Percentiles rank a stretch among this genome's conserved stretches.
phyloP scores from a whole-genome alignment of 139 green algal species.

The Coccomyxa sp. region DNA sequence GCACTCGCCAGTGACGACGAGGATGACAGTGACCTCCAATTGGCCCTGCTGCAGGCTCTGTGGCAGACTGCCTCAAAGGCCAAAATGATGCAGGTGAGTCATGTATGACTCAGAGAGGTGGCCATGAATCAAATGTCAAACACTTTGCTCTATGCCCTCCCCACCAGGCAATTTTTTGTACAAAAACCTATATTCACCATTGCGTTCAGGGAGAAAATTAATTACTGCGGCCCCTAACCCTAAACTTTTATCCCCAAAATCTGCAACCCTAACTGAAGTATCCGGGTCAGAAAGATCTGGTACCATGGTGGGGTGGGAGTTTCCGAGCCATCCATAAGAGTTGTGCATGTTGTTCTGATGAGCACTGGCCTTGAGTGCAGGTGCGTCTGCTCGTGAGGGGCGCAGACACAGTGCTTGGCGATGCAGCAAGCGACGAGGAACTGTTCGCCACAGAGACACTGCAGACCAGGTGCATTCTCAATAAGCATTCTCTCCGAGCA shows the following conservation, averaged over 20 bases:
- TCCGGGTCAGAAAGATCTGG: too few species aligned
- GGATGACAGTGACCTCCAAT: conserved; percentile 9
- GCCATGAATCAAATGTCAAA: too few species aligned
- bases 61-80: conserved; percentile 42
- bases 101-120: background rate
- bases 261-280: too few species aligned
- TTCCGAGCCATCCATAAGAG: too few species aligned
- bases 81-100: conserved; percentile 39
- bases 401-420: conserved; percentile 82
- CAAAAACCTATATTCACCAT: too few species aligned
- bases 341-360: too few species aligned
- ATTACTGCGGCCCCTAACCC: too few species aligned
- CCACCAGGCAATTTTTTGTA: too few species aligned
- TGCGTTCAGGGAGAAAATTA: too few species aligned
- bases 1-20: conserved; percentile 30
- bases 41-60: conserved; percentile 70
- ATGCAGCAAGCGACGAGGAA: conserved; percentile 71
- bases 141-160: too few species aligned
- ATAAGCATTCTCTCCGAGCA: background rate
- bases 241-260: too few species aligned
- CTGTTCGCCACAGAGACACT: conserved; percentile 69
- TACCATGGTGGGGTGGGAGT: too few species aligned
- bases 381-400: conserved; percentile 68
- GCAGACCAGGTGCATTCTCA: conserved; percentile 23
- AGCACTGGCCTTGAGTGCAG: conserved; percentile 28